A percentile compares a stretch with the other conserved stretches of the same genome.
These are phyloP conservation scores for Albifimbria verrucaria DNA, from an alignment of 2,329 filamentous ascomycete genomes.

Conservation along the genomic window DNA sequence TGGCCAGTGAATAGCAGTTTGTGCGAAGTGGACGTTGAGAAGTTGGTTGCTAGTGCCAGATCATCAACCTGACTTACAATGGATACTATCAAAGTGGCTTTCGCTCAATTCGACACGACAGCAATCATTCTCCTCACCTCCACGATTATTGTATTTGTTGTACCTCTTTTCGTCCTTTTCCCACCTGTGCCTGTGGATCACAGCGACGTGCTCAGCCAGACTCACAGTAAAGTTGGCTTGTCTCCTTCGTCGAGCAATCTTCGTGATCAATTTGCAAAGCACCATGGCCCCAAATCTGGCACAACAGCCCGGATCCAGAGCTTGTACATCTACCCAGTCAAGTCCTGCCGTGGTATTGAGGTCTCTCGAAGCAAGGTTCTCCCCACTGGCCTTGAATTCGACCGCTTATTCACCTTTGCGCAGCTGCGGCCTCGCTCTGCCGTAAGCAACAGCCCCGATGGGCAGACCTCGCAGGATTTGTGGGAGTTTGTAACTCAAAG, in stretches of 20 bases:
- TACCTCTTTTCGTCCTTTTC: constrained; percentile 52
- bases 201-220: constrained; percentile 52
- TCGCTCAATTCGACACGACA: constrained; percentile 23
- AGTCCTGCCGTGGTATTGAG: constrained; percentile 77
- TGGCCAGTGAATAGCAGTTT: too few species aligned
- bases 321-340: constrained; percentile 77
- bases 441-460: constrained; percentile 14
- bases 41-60: too few species aligned
- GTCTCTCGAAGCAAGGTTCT: constrained; percentile 62
- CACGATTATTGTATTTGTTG: constrained; percentile 47
- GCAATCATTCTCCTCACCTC: constrained; percentile 37
- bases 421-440: constrained; percentile 38
- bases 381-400: constrained; percentile 69
- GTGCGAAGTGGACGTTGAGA: constrained; percentile 1
- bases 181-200: constrained; percentile 50
- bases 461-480: constrained; percentile 37
- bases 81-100: constrained; percentile 15
- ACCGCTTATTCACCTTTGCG: constrained; percentile 81
- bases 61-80: constrained; percentile 17
- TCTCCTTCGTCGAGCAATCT: constrained; percentile 34
- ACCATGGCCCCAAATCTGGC: constrained; percentile 15
- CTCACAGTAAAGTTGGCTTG: constrained; percentile 48
- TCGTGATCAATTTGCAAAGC: constrained; percentile 18
- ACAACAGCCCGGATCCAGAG: constrained; percentile 46
- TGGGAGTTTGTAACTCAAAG: constrained; percentile 74